Base-by-base conservation (phyloP, 2,329 filamentous ascomycete species). In the Microsporum ferrugineum region DNA sequence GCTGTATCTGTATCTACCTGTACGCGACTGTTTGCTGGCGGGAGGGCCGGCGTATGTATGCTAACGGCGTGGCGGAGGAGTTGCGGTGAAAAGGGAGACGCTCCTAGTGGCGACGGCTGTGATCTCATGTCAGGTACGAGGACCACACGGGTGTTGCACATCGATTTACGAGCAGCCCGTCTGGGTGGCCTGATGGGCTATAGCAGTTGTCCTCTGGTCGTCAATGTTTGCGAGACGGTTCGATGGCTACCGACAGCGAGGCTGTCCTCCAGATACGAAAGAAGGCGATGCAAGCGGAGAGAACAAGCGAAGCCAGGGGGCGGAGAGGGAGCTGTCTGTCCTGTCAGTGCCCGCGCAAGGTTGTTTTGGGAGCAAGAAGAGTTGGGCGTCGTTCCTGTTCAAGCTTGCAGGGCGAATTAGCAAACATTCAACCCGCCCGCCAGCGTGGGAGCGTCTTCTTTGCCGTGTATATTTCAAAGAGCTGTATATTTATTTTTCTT, bases 121-220 rank as follows among this genome's bases (percentile, higher is more conserved):
- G 49, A 27, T 55, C 31, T 55, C 66, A 68, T 67, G 63, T 66
- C 66, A 68, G 58, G 62, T 60, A 61, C 57, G 33, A 5, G 31
- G 49, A 53, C 51, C n/a, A 23, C 6, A 12, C 43, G 43, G 43
- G 43, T 3, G 43, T 47, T 23, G 43, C 43, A 47, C 43, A 47
- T 47, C 23, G 43, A 47, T 27, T 17, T 23, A 23, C 17, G 43
- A 27, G 43, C 43, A 47, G 43, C 43, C 43, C 43, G 43, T 17
- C 43, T 47, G 43, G 17, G 17, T 27, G n/a, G 43, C 14, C 43
- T 47, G 12, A 14, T 27, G 14, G 5, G 5, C 6, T 23, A 23
- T 27, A 17, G 6, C n/a, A 23, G 43, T 27, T 17, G 5, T 47
- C 14, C 23, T 47, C 23, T 27, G 43, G n/a, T 23, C 29, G 49